phyloP scores from a whole-genome alignment of 2,329 filamentous ascomycete species.

The Trichoderma arundinaceum region DNA sequence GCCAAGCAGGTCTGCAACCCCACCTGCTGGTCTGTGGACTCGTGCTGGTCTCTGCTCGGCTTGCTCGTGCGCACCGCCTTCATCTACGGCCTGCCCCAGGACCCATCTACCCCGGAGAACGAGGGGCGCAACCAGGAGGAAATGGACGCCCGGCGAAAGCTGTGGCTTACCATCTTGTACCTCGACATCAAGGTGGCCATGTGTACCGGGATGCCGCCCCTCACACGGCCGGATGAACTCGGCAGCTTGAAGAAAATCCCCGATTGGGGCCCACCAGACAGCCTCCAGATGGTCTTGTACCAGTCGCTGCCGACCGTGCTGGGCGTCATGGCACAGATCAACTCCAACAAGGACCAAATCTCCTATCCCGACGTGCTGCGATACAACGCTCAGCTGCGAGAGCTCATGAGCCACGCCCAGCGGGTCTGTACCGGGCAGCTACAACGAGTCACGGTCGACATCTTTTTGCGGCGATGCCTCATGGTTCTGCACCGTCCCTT shows the following conservation, averaged over 20 bases:
- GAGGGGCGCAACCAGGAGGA: conserved; percentile 38
- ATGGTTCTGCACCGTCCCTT: conserved; percentile 47
- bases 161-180: conserved; percentile 47
- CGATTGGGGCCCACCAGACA: conserved; percentile 40
- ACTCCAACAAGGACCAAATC: conserved; percentile 42
- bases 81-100: conserved; percentile 45
- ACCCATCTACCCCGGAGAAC: conserved; percentile 37
- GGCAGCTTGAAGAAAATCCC: conserved; percentile 38
- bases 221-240: conserved; percentile 44
- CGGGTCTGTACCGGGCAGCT: conserved; percentile 41
- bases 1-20: conserved; percentile 48
- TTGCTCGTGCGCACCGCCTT: conserved; percentile 45
- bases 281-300: conserved; percentile 44
- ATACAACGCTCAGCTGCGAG: conserved; percentile 44
- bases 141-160: conserved; percentile 40
- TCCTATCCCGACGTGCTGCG: conserved; percentile 44
- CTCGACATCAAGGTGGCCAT: conserved; percentile 47
- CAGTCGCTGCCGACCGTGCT: conserved; percentile 43
- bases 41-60: conserved; percentile 45
- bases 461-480: conserved; percentile 45
- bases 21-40: conserved; percentile 47
- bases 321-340: conserved; percentile 42
- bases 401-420: conserved; percentile 43
- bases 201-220: conserved; percentile 45
- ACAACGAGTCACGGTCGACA: conserved; percentile 45